These are phyloP conservation scores for Mentha longifolia DNA, from an alignment of 257 asterid species.

Conservation along the genomic window DNA sequence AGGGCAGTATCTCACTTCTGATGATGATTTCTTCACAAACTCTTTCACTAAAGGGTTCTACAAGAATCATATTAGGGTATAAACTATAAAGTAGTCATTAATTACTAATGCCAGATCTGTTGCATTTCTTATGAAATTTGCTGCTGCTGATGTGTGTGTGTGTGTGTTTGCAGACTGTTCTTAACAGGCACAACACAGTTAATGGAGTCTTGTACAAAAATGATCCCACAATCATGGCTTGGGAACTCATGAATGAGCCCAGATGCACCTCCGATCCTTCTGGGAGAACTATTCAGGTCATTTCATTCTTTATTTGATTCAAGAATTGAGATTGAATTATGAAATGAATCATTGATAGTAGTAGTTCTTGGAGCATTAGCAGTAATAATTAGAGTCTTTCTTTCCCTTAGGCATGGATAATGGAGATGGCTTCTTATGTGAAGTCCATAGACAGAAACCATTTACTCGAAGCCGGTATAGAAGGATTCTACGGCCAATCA, in stretches of 20 bases:
- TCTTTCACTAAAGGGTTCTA: constrained; percentile 63
- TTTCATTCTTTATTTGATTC: too few relatives aligned
- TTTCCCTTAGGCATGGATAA: constrained; percentile 66
- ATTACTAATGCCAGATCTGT: background rate
- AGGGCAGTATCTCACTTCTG: constrained; percentile 71
- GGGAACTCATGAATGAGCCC: constrained; percentile 99
- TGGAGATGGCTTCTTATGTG: constrained; percentile 81
- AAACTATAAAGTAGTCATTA: constrained; percentile 31
- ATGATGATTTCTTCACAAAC: constrained; percentile 85
- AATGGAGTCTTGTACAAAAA: constrained; percentile 72
- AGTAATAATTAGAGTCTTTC: background rate
- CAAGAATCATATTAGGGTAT: constrained; percentile 78
- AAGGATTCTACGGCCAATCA: constrained; percentile 85
- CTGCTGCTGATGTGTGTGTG: background rate
- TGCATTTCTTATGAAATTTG: background rate
- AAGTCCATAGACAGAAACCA: constrained; percentile 85
- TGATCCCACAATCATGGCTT: constrained; percentile 98
- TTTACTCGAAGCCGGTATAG: constrained; percentile 82
- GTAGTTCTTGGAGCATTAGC: background rate
- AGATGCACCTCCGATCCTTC: constrained; percentile 89
- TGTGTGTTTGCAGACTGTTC: constrained; percentile 57
- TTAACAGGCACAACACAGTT: constrained; percentile 65
- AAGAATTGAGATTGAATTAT: too few relatives aligned
- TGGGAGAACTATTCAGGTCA: constrained; percentile 83
- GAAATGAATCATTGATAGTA: too few relatives aligned